phyloP scores from a whole-genome alignment of 2,329 filamentous ascomycete species.

The Fusarium mangiferae region DNA sequence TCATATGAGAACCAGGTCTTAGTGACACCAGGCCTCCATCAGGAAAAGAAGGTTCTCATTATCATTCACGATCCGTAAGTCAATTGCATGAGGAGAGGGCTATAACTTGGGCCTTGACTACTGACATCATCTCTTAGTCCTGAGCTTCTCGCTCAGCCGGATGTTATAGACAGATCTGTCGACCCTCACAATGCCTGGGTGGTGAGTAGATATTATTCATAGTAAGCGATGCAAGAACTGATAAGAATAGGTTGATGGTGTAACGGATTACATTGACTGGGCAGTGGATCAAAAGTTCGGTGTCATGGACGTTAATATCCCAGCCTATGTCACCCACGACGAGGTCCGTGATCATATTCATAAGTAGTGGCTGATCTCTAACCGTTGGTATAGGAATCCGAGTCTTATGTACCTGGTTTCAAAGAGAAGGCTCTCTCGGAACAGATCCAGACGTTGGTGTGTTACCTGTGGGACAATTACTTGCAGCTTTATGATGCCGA shows the following conservation, averaged over 20 bases:
- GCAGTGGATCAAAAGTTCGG: constrained; percentile 80
- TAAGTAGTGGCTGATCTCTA: constrained; percentile 3
- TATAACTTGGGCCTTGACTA: neutral
- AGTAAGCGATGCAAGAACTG: neutral
- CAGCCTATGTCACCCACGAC: constrained; percentile 75
- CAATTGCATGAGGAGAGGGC: constrained; percentile 26
- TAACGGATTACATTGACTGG: constrained; percentile 86
- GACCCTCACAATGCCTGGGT: constrained; percentile 90
- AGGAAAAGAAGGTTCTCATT: constrained; percentile 76
- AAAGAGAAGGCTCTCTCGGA: constrained; percentile 63
- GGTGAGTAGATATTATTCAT: constrained; percentile 62
- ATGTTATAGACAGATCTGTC: constrained; percentile 76
- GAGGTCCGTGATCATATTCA: constrained; percentile 58
- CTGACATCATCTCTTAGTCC: constrained; percentile 58
- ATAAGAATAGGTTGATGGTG: constrained; percentile 75
- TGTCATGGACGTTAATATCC: constrained; percentile 92
- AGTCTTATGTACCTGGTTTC: constrained; percentile 57
- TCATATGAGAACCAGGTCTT: constrained; percentile 89
- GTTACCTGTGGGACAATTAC: constrained; percentile 97
- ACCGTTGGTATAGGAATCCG: constrained; percentile 53
- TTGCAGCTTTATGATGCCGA: constrained; percentile 79
- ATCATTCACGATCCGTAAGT: constrained; percentile 90
- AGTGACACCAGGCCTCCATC: constrained; percentile 76
- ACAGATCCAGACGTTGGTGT: constrained; percentile 77
- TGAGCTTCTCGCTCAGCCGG: constrained; percentile 73